Conservation (phyloP, 257 asterid genomes). For the Gentiana straminea region DNA sequence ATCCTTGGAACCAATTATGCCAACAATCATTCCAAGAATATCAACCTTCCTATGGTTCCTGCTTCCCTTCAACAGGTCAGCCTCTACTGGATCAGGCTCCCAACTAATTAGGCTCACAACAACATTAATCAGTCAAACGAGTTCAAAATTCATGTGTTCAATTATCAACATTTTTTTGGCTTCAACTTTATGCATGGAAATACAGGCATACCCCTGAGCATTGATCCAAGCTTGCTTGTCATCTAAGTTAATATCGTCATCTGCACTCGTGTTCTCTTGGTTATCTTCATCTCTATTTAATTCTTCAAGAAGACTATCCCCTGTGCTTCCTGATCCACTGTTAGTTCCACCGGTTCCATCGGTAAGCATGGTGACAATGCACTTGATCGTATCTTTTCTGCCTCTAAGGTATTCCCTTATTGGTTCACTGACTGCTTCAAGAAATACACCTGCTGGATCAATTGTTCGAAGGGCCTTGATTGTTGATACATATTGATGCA, state of each 20-base stretch:
- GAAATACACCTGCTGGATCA: constrained; percentile 96
- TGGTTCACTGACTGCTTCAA: constrained; percentile 97
- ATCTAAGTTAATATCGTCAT: constrained; percentile 64
- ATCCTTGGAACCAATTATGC: constrained; percentile 96
- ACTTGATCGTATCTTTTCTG: constrained; percentile 90
- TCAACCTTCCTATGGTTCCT: constrained; percentile 75
- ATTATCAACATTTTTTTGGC: neutral
- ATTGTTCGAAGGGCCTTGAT: constrained; percentile 96
- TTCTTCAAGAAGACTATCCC: constrained; percentile 98
- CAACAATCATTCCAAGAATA: constrained; percentile 92
- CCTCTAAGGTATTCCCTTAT: constrained; percentile 93
- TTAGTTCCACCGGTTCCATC: constrained; percentile 90
- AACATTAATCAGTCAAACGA: constrained; percentile 11
- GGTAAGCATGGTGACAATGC: constrained; percentile 97
- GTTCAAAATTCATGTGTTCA: constrained; percentile 6
- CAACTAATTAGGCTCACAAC: constrained; percentile 40
- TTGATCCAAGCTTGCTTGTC: constrained; percentile 95
- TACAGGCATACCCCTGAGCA: constrained; percentile 50
- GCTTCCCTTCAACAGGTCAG: constrained; percentile 80
- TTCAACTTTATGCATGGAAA: constrained; percentile 3
- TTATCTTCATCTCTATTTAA: constrained; percentile 92
- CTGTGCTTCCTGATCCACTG: constrained; percentile 62
- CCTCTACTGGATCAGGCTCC: constrained; percentile 99
- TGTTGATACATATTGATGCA: constrained; percentile 88
- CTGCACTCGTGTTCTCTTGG: constrained; percentile 64